Evolutionary conservation across 495 filamentous ascomycete species (phyloP).

Genomic region (Geopyxis carbonaria): DNA sequence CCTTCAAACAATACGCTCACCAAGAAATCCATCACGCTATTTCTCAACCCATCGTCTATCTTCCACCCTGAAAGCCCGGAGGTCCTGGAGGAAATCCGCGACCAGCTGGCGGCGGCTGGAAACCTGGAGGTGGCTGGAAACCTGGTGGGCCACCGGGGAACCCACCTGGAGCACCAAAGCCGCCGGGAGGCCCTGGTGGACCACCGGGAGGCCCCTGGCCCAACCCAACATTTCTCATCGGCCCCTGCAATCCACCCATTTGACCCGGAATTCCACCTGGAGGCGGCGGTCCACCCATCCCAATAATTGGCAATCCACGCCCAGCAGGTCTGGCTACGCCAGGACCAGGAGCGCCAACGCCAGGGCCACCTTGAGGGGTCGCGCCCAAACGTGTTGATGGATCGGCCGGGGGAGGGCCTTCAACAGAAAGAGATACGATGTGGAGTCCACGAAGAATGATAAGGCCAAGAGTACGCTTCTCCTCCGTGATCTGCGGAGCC

Average conservation of each 20-base stretch:
- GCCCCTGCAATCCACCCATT: constrained; percentile 18
- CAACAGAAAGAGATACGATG: constrained; percentile 85
- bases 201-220: constrained; percentile 78
- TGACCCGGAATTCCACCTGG: constrained; percentile 20
- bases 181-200: constrained; percentile 53
- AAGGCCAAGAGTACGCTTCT: constrained; percentile 88
- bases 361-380: constrained; percentile 34
- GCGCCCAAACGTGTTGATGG: constrained; percentile 77
- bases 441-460: constrained; percentile 88
- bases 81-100: no score
- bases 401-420: constrained; percentile 91
- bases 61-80: no score
- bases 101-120: no score
- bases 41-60: no score
- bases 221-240: constrained; percentile 28
- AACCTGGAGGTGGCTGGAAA: constrained; percentile 28
- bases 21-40: no score
- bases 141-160: constrained; percentile 41
- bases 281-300: constrained; percentile 26
- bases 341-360: constrained; percentile 54
- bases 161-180: constrained; percentile 46
- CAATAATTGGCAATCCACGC: constrained; percentile 64
- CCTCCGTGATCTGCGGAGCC: constrained; percentile 52
- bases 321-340: constrained; percentile 87
- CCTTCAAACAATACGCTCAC: no score